Percentiles rank a stretch among this genome's conserved stretches.
Conservation (phyloP, 306 rosid species). For the Castanopsis chinensis region DNA sequence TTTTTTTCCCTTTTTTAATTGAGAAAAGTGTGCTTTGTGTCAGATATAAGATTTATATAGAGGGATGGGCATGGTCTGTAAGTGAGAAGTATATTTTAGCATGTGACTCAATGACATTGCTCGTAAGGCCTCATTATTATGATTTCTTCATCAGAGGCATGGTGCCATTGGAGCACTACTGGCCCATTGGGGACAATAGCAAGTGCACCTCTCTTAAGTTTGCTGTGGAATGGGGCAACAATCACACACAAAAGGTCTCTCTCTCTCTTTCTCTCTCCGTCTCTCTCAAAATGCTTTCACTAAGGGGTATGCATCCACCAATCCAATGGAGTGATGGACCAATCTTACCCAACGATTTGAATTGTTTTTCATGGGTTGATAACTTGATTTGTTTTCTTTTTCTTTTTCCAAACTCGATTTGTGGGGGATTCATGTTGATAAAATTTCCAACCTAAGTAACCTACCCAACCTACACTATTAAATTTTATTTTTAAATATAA, state of each 20-base stretch:
- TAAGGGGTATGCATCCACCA: too few relatives aligned
- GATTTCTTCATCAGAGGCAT: conserved; percentile 72
- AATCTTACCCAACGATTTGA: too few relatives aligned
- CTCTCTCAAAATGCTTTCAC: neutral
- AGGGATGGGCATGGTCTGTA: conserved; percentile 85
- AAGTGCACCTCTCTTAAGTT: conserved; percentile 70
- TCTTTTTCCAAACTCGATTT: too few relatives aligned
- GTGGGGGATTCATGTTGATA: too few relatives aligned
- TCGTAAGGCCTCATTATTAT: conserved; percentile 47
- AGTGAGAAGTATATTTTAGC: conserved; percentile 81
- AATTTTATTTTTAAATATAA: too few relatives aligned
- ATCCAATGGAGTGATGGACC: too few relatives aligned
- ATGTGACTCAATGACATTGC: conserved; percentile 57
- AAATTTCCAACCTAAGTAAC: too few relatives aligned
- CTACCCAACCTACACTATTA: too few relatives aligned
- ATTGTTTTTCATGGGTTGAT: too few relatives aligned
- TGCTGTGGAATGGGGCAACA: conserved; percentile 85
- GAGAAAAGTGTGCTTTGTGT: neutral
- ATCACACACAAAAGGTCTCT: conserved; percentile 40
- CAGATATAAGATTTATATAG: conserved; percentile 71
- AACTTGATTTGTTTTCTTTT: too few relatives aligned
- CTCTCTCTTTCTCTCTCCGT: neutral
- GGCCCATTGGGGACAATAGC: conserved; percentile 59
- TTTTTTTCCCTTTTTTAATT: neutral
- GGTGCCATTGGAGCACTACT: conserved; percentile 65